Percentiles rank a stretch among this genome's conserved stretches.
Conservation (phyloP, 805 yeast genomes). For the Yueomyces sp. region DNA sequence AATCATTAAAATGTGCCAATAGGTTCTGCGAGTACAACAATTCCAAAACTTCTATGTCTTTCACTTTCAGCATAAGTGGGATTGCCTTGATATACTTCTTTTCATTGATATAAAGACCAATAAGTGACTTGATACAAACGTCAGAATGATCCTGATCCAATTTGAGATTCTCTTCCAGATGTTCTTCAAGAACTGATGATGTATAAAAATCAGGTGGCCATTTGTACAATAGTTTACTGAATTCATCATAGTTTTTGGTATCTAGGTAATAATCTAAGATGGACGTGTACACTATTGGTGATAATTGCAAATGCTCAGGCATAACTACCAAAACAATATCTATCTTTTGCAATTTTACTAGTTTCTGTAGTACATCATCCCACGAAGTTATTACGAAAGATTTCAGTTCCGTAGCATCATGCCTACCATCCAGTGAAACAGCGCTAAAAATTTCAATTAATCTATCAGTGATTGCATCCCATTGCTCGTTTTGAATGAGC, state of each 20-base stretch:
- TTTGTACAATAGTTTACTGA: constrained; percentile 29
- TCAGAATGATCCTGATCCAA: constrained; percentile 23
- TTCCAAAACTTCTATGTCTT: constrained; percentile 41
- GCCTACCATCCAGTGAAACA: not conserved
- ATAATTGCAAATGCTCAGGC: constrained; percentile 35
- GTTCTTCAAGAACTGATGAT: constrained; percentile 27
- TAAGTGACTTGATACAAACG: constrained; percentile 22
- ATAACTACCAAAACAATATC: constrained; percentile 36
- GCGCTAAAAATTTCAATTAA: not conserved
- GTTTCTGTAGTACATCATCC: constrained; percentile 48
- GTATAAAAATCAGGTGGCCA: constrained; percentile 55
- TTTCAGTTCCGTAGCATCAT: constrained; percentile 8
- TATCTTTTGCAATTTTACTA: constrained; percentile 34
- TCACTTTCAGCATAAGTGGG: constrained; percentile 42
- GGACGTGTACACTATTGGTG: constrained; percentile 30
- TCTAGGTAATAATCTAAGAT: constrained; percentile 34
- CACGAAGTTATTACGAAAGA: constrained; percentile 34
- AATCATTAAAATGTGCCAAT: constrained; percentile 32
- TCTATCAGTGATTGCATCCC: constrained; percentile 24
- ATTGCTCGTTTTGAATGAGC: constrained; percentile 30
- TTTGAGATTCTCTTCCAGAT: constrained; percentile 35
- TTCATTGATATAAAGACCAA: constrained; percentile 41
- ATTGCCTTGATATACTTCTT: constrained; percentile 53
- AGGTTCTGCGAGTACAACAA: constrained; percentile 54
- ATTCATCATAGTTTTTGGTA: constrained; percentile 20